A percentile compares a stretch with the other conserved stretches of the same genome.
Evolutionary conservation across 2,329 filamentous ascomycete genomes (phyloP).

Genomic region (Setomelanomma holmii): DNA sequence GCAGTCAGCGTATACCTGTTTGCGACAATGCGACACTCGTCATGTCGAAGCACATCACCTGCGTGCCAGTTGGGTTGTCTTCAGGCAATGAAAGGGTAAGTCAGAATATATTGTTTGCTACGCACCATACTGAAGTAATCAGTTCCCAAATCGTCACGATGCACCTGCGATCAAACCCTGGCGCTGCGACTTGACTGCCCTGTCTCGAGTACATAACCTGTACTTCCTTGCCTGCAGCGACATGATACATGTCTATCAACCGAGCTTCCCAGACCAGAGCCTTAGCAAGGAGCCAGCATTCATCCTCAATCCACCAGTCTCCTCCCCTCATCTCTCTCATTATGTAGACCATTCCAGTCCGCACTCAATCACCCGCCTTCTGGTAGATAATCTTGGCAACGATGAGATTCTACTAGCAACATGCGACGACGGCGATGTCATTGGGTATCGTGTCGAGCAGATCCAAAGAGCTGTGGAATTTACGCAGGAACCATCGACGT

Average conservation of each 20-base stretch:
- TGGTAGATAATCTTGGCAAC: conserved; percentile 53
- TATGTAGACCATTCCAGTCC: conserved; percentile 47
- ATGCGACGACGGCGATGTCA: conserved; percentile 65
- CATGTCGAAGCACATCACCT: conserved; percentile 27
- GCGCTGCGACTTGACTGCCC: conserved; percentile 55
- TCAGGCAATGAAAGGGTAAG: conserved; percentile 32
- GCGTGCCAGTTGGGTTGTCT: conserved; percentile 34
- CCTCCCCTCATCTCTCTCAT: conserved; percentile 31
- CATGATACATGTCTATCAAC: conserved; percentile 53
- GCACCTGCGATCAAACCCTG: conserved; percentile 40
- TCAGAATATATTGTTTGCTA: not conserved
- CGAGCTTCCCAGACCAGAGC: conserved; percentile 52
- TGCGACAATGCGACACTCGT: conserved; percentile 5
- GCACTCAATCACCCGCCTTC: conserved; percentile 55
- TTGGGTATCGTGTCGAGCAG: conserved; percentile 48
- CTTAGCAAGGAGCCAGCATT: conserved; percentile 46
- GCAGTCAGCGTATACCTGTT: too few species aligned
- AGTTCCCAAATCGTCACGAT: conserved; percentile 19
- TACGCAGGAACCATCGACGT: not conserved
- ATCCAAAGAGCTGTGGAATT: conserved; percentile 34
- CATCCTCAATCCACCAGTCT: conserved; percentile 48
- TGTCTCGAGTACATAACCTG: conserved; percentile 56
- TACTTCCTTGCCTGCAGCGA: conserved; percentile 56
- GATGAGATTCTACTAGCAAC: conserved; percentile 59
- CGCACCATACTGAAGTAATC: not conserved